Evolutionary conservation across 1,284 basidiomycete genomes (phyloP), one percentile per base, ranked within the genome.

Genomic region (Fomitopsis pinicola): DNA sequence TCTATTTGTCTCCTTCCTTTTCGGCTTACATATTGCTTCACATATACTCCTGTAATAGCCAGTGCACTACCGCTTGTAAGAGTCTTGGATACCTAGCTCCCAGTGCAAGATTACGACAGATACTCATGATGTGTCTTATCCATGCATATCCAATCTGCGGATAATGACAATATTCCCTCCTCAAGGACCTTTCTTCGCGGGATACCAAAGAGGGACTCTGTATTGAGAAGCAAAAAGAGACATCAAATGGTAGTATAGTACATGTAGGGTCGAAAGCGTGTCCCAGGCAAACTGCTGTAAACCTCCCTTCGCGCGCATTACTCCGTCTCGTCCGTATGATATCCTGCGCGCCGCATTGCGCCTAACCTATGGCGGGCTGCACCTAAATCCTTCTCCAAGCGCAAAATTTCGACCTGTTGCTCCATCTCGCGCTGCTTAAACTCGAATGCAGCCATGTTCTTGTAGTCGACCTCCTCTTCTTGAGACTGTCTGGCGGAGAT

Each of bases 361-460:
- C 95, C 95, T 65, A 97, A 76, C 64, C 87, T 82, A 74, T 94
- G 88, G 61, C 95, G 83, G 28, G 95, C 92, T 42, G 91, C 94
- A 55, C 91, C 92, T 40, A 99, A 80, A 12, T 98, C 95, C 81
- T 98, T 98, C 82, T 98, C 97, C 69, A 98, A 78, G 73, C 91
- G 96, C 67, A 99, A 81, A 66, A 99, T 98, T 75, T 97, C 94
- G 52, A 99, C 97, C 78, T 98, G 97, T 74, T 97, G 95, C 78
- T 99, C 97, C 95, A 99, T 98, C 83, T 98, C 95, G 56, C 88
- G 82, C 70, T 87, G 92, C 84, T 99, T 99, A 87, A 98, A 98
- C 77, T 99, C 97, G 73, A 98, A 83, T 53, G 82, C 86, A 4
- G 94, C 91, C 94, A 98, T 95, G 63, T 87, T 87, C 76, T 91